Evolutionary conservation across 148 eudicot genomes (phyloP).

Genomic region (Silene uniflora): DNA sequence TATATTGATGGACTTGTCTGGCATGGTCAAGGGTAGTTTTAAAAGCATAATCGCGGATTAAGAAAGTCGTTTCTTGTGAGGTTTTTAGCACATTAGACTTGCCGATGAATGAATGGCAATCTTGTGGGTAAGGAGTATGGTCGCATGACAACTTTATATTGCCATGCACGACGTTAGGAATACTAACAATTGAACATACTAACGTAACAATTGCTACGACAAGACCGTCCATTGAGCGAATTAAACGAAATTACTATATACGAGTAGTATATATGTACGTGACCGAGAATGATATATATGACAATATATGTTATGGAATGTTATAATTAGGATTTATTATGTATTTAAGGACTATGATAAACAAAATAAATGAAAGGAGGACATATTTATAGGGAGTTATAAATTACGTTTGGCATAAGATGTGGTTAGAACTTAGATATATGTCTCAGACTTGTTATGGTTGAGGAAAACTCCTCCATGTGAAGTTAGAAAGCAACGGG

Average conservation of each 20-base stretch:
- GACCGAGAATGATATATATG: background rate
- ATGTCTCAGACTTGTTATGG: constrained; percentile 6
- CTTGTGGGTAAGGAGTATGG: constrained; percentile 44
- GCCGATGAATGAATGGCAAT: constrained; percentile 29
- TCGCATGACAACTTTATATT: constrained; percentile 25
- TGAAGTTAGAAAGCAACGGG: constrained; percentile 13
- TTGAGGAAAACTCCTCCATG: constrained; percentile 17
- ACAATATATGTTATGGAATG: background rate
- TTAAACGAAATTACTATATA: background rate
- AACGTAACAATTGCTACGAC: constrained; percentile 10
- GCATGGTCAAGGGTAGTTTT: constrained; percentile 36
- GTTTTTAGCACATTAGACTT: background rate
- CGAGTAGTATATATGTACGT: no score
- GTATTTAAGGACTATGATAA: background rate
- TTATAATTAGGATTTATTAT: background rate
- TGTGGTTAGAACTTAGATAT: constrained; percentile 16
- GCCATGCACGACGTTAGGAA: constrained; percentile 27
- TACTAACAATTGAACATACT: constrained; percentile 2
- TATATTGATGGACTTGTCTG: constrained; percentile 26
- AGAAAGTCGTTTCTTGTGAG: constrained; percentile 12
- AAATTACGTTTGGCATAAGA: no score
- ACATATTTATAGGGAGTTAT: constrained; percentile 11
- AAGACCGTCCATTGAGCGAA: background rate
- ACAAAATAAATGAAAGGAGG: background rate
- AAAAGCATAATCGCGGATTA: constrained; percentile 29